Evolutionary conservation across 2,329 filamentous ascomycete species (phyloP).

Genomic region (Myriosclerotinia curreyana): DNA sequence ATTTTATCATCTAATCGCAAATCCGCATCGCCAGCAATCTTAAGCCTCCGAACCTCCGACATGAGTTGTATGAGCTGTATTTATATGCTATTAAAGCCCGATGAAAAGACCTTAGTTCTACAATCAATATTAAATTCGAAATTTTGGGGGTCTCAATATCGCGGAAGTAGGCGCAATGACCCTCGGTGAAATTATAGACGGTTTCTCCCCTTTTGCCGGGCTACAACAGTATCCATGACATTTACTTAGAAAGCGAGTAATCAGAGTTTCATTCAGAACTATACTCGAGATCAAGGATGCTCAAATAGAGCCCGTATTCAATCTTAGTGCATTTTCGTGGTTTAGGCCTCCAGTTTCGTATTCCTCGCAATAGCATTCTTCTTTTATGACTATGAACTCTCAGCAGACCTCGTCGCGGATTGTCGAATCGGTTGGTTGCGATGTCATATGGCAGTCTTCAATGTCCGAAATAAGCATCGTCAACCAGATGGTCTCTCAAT

Average conservation of each 20-base stretch:
- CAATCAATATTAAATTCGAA: neutral
- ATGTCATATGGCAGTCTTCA: too few species aligned
- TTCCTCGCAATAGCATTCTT: neutral
- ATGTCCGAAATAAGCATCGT: too few species aligned
- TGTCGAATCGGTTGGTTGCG: neutral
- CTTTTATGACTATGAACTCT: neutral
- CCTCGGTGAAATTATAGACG: neutral
- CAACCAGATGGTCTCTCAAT: too few species aligned
- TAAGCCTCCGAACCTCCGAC: slow-evolving; percentile 11
- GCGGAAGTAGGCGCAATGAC: neutral
- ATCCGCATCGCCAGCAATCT: neutral
- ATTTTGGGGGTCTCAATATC: too few species aligned
- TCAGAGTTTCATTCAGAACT: neutral
- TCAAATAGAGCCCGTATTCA: neutral
- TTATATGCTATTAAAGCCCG: neutral
- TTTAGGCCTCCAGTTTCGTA: neutral
- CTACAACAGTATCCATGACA: neutral
- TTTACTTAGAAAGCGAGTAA: neutral
- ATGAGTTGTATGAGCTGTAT: neutral
- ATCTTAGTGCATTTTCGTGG: neutral
- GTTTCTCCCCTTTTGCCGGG: neutral
- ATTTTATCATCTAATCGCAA: neutral
- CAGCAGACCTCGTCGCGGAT: too few species aligned
- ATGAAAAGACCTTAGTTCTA: neutral
- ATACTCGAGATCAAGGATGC: neutral